Conservation (phyloP, 75 land plant species). For the Sequoia sempervirens region DNA sequence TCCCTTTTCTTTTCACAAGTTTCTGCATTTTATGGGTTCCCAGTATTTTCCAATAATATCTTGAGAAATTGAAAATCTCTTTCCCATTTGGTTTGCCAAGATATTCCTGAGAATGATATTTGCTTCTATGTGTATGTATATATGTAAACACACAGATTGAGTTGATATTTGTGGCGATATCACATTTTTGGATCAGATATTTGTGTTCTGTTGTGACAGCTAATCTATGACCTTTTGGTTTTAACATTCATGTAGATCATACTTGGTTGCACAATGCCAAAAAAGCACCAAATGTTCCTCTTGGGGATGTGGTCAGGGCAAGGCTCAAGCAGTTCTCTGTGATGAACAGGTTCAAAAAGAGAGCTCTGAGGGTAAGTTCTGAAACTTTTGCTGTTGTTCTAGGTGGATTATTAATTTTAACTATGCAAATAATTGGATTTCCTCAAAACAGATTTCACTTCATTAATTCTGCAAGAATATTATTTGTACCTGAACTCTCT, state of each 20-base stretch:
- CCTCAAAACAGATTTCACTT: not conserved
- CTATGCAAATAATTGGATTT: not conserved
- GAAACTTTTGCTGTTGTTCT: not conserved
- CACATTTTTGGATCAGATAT: not conserved
- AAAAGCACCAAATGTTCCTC: slow-evolving; percentile 69
- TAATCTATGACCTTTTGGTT: not conserved
- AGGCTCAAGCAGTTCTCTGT: slow-evolving; percentile 73
- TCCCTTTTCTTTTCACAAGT: too few relatives aligned
- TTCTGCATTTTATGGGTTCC: too few relatives aligned
- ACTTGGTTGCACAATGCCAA: slow-evolving; percentile 76
- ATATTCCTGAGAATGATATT: too few relatives aligned
- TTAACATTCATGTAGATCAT: slow-evolving; percentile 36
- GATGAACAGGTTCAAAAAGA: slow-evolving; percentile 85
- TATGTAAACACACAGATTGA: not conserved
- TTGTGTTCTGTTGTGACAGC: not conserved
- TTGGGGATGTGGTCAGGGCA: slow-evolving; percentile 74
- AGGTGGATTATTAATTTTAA: not conserved
- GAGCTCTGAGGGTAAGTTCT: slow-evolving; percentile 59
- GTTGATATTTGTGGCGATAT: not conserved
- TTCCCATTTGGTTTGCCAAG: too few relatives aligned
- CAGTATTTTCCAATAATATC: too few relatives aligned
- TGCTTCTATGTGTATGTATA: not conserved
- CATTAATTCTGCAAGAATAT: too few relatives aligned
- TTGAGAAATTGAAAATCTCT: too few relatives aligned
- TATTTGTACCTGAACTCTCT: not conserved